Base-by-base conservation (phyloP, 1,284 basidiomycete species). In the Testicularia cyperi region DNA sequence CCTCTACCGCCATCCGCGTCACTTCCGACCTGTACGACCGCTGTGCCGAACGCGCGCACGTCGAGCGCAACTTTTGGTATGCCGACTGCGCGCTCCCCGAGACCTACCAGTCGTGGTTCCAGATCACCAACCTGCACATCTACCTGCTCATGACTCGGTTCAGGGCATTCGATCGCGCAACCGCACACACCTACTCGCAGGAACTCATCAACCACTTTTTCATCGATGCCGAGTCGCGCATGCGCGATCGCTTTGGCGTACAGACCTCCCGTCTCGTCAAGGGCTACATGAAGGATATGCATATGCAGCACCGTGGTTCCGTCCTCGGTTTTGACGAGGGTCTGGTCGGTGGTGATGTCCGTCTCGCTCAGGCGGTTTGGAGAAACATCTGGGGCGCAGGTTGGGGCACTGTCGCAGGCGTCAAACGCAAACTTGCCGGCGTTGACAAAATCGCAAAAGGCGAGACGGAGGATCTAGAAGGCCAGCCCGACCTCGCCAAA, bases 21-120 rank as follows among this genome's bases (percentile, higher is more conserved):
- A 80, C 81, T 6, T 79, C 79, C 14, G 78, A 81, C 45, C 80
- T 82, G 71, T 81, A 82, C 75, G 80, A 80, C 36, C 78, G 78
- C 5, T 79, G 81, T 29, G 80, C 81, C 0, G 78, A 80, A 39
- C 78, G 79, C 8, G 78, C 80, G 4, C 68, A 74, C 13, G 52
- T 61, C 14, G 70, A 75, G 40, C 52, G 62, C 19, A 39, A 68
- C 25, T 75, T 75, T 27, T 75, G 72, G 72, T 69, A 74, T 41
- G 49, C 41, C 14, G 92, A 86, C 62, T 96, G 90, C 72, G 81
- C 82, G 38, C 81, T 98, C 12, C 92, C 94, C 3, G 86, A 87
- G 6, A 96, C 94, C 0, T 96, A 96, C 77, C 92, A 97, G 76
- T 90, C 92, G 5, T 98, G 92, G 89, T 97, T 97, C 80, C 90